Conservation (phyloP, 805 yeast genomes). For the Wickerhamomyces ciferrii region DNA sequence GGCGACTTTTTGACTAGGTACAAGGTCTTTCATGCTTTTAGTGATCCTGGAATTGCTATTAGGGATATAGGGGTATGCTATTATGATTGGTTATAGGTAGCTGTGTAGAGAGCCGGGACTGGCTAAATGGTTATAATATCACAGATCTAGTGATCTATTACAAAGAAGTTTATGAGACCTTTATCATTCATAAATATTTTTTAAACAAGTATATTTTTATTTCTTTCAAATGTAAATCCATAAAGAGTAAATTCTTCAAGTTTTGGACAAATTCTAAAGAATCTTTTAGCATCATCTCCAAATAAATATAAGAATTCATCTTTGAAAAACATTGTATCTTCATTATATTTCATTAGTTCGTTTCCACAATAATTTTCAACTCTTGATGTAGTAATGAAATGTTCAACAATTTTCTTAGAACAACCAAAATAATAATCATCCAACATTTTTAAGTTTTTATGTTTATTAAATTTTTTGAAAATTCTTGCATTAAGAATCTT, state of each 20-base stretch:
- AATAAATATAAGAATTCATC: neutral
- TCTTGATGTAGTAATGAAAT: slow-evolving; percentile 11
- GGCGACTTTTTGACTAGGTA: too few relatives aligned
- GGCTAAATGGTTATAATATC: too few relatives aligned
- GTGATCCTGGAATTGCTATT: too few relatives aligned
- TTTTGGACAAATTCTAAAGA: neutral
- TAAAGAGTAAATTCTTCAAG: neutral
- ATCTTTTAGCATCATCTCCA: neutral
- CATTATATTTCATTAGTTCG: neutral
- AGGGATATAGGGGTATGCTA: neutral
- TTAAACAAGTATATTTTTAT: neutral
- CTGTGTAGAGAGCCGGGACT: too few relatives aligned
- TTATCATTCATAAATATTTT: too few relatives aligned
- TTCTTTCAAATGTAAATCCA: neutral
- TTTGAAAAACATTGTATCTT: neutral
- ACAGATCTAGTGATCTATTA: too few relatives aligned
- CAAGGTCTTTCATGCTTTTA: too few relatives aligned
- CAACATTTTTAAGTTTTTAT: slow-evolving; percentile 5
- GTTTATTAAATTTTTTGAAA: slow-evolving; percentile 6
- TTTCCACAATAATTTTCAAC: slow-evolving; percentile 14
- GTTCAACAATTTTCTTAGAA: slow-evolving; percentile 12
- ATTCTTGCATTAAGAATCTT: slow-evolving; percentile 9
- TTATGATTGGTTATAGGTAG: too few relatives aligned
- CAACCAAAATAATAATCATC: slow-evolving; percentile 14
- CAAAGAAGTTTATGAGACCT: too few relatives aligned